These are phyloP conservation scores for Trametes maxima DNA, from an alignment of 768 basidiomycete genomes.

Conservation along the genomic window DNA sequence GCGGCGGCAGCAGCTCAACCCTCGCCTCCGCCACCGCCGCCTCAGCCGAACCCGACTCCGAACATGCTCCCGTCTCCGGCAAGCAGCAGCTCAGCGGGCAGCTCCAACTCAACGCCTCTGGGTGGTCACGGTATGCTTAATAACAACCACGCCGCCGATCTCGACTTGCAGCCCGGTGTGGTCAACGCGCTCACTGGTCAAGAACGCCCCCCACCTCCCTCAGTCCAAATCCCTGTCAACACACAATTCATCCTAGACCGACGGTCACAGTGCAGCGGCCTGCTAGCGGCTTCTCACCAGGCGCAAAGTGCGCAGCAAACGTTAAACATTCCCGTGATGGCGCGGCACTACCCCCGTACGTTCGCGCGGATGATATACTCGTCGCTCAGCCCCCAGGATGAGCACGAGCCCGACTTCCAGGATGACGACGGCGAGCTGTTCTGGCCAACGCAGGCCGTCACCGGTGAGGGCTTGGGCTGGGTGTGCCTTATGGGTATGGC, in stretches of 20 bases:
- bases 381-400: constrained; percentile 62
- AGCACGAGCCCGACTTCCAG: constrained; percentile 80
- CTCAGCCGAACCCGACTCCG: constrained; percentile 36
- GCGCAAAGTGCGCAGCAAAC: constrained; percentile 32
- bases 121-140: constrained; percentile 56
- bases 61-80: constrained; percentile 82
- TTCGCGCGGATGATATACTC: constrained; percentile 74
- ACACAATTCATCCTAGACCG: constrained; percentile 11
- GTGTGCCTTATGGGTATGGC: constrained; percentile 86
- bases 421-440: constrained; percentile 87
- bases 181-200: constrained; percentile 31
- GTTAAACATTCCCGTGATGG: constrained; percentile 67
- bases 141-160: constrained; percentile 25
- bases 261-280: constrained; percentile 18
- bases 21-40: constrained; percentile 2
- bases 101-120: constrained; percentile 78
- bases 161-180: not conserved
- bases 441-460: constrained; percentile 76
- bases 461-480: constrained; percentile 82
- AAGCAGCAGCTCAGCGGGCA: constrained; percentile 62
- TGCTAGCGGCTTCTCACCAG: constrained; percentile 4
- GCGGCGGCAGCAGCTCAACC: not conserved
- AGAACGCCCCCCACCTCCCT: constrained; percentile 22
- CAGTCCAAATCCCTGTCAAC: constrained; percentile 27
- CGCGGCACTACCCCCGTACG: constrained; percentile 73